Evolutionary conservation across 2,329 filamentous ascomycete genomes (phyloP), one percentile per base, ranked within the genome.

Genomic region (Epichloe brachyelytri): DNA sequence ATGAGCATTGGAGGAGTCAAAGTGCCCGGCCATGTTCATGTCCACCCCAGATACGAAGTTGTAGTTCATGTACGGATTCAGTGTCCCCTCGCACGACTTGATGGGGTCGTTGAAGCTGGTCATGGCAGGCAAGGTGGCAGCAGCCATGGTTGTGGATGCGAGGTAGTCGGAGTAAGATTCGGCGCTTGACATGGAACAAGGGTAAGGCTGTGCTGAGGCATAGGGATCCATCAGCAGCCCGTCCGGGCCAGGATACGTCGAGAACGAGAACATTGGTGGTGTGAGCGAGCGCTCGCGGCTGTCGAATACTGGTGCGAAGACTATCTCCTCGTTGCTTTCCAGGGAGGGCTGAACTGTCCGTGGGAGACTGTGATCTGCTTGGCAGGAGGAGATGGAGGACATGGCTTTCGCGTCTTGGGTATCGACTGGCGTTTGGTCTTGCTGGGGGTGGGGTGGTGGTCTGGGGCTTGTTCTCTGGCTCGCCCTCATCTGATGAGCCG

Each of bases 1-100:
- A 79, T 86, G 83, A 76, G 83, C 79, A 68, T 79, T 78, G 66
- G 79, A 78, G 59, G 81, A 73, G 64, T 85, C 79, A 72, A 86
- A 88, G 26, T 77, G 72, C 58, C 78, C 74, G 52, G 74, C 70
- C 53, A 73, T 69, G 63, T 75, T 75, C 59, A 85, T 77, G 59
- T 86, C 82, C 63, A 86, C 77, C 48, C 75, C 74, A 52, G 77
- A 73, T 65, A 85, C 74, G 59, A 81, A 83, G 57, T 75, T 72
- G 65, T 87, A 88, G 69, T 72, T 77, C 69, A 86, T 78, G 67
- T 82, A 85, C 5, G 82, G 77, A 57, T 76, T 79, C 63, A 85
- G 74, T 50, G 78, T 72, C 46, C 77, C 73, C 56, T 83, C 79
- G 57, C 75, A 73, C 36, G 37, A 36, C 52, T 71, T 72, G 72